phyloP scores from a whole-genome alignment of 2,329 filamentous ascomycete species.

The Talaromyces marneffei region DNA sequence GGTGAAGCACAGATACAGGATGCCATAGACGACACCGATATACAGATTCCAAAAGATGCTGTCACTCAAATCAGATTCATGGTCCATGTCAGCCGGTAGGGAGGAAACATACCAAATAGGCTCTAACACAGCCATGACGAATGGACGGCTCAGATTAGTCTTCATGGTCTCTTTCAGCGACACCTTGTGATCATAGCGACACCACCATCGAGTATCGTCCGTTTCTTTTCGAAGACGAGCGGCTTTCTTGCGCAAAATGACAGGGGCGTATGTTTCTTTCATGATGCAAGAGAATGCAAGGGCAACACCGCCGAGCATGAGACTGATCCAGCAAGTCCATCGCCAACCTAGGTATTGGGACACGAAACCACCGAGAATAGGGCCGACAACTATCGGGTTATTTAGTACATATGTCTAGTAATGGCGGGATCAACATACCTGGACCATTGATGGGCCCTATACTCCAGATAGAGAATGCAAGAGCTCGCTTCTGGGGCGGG shows the following conservation, averaged over 20 bases:
- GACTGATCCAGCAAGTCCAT: constrained; percentile 70
- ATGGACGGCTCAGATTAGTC: constrained; percentile 69
- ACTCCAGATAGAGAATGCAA: constrained; percentile 78
- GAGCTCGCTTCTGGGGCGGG: constrained; percentile 65
- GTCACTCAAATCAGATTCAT: constrained; percentile 1
- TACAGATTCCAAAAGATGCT: constrained; percentile 70
- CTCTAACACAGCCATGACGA: constrained; percentile 70
- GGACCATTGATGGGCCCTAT: constrained; percentile 80
- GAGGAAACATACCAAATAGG: constrained; percentile 64
- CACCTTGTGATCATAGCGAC: constrained; percentile 67
- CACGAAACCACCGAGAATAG: constrained; percentile 75
- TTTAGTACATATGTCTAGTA: neutral
- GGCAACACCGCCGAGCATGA: constrained; percentile 53
- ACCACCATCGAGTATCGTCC: constrained; percentile 69
- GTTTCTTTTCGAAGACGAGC: constrained; percentile 60
- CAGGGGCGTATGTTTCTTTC: constrained; percentile 64
- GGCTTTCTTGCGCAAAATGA: constrained; percentile 60
- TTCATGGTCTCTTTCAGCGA: constrained; percentile 63
- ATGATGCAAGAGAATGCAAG: constrained; percentile 55
- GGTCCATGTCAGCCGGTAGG: too few species aligned
- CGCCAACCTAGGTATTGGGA: constrained; percentile 69
- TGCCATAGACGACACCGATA: constrained; percentile 72
- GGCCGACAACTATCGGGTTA: constrained; percentile 46
- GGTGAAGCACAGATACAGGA: constrained; percentile 85
- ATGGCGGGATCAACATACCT: constrained; percentile 23